Evolutionary conservation across 83 land plant genomes (phyloP).

Genomic region (Isoetes engelmannii): DNA sequence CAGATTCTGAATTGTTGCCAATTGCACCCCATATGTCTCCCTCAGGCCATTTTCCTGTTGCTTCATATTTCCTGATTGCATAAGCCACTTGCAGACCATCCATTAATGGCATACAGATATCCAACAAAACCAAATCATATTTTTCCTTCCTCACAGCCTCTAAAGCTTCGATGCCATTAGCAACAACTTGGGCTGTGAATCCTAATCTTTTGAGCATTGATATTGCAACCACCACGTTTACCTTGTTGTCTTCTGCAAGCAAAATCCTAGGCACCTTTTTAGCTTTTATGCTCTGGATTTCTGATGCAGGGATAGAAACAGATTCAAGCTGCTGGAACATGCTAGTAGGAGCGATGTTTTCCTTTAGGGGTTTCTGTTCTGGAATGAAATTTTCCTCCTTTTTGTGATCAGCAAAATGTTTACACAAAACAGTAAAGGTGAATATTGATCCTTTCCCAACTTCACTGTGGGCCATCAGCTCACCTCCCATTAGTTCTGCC

Average conservation of each 20-base stretch:
- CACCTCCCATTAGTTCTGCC: slow-evolving; percentile 24
- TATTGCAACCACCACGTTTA: slow-evolving; percentile 29
- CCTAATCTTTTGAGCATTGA: slow-evolving; percentile 35
- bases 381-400: too few relatives aligned
- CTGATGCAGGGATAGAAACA: too few relatives aligned
- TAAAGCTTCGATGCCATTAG: slow-evolving; percentile 26
- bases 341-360: too few relatives aligned
- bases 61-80: slow-evolving; percentile 23
- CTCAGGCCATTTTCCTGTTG: slow-evolving; percentile 29
- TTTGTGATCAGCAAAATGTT: not conserved
- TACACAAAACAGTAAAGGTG: slow-evolving; percentile 17
- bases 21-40: too few relatives aligned
- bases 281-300: not conserved
- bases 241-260: slow-evolving; percentile 30
- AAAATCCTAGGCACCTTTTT: slow-evolving; percentile 20
- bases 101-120: slow-evolving; percentile 33
- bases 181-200: slow-evolving; percentile 25
- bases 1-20: too few relatives aligned
- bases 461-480: slow-evolving; percentile 15
- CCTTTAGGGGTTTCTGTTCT: too few relatives aligned
- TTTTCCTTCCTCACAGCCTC: slow-evolving; percentile 24
- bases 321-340: too few relatives aligned
- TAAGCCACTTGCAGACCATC: slow-evolving; percentile 29
- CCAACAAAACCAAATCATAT: slow-evolving; percentile 25
- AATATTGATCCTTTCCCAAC: slow-evolving; percentile 18